Evolutionary conservation across 2,329 filamentous ascomycete genomes (phyloP), one percentile per base, ranked within the genome.

Genomic region (Venturia nashicola): DNA sequence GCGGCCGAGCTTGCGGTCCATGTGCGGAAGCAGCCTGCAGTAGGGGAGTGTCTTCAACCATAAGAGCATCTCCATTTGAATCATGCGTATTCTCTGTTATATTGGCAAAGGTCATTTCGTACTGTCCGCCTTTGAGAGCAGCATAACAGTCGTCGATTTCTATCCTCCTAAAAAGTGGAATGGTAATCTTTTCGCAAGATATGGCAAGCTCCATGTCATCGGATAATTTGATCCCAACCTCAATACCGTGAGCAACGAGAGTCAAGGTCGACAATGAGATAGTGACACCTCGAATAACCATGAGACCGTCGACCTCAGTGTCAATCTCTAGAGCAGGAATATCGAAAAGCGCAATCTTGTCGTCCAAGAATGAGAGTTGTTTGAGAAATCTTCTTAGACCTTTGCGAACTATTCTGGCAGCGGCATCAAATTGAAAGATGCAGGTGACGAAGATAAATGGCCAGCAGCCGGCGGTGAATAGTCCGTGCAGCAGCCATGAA

Each of bases 311-410:
- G 16, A 82, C 78, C 34, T 81, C 78, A 0, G 77, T 80, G 67
- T 83, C 81, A 54, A 83, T 82, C 67, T 83, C 80, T 62, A 83
- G 69, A 1, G 80, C 80, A 0, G 81, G 79, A 7, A 80, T 68
- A 61, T 79, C 74, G 66, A 80, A 80, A 62, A 79, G 71, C 3
- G 78, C 79, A 64, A 83, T 74, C 65, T 77, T 78, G 65, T 83
- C 80, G 59, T 77, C 76, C 66, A 80, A 78, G 67, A 82, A 82
- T 64, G 81, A 78, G 27, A 80, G 67, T 44, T 77, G 71, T 57
- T 76, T 69, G 36, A 78, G 70, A 11, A 81, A 68, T 27, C 72
- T 72, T 59, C 72, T 66, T 7, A 79, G 70, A 8, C 66, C 68
- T 39, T 71, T 72, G 40, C 77, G 70, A 14, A 73, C 74, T 40